These are phyloP conservation scores for Wickerhamiella musiphila DNA, from an alignment of 805 yeast genomes.

Conservation along the genomic window DNA sequence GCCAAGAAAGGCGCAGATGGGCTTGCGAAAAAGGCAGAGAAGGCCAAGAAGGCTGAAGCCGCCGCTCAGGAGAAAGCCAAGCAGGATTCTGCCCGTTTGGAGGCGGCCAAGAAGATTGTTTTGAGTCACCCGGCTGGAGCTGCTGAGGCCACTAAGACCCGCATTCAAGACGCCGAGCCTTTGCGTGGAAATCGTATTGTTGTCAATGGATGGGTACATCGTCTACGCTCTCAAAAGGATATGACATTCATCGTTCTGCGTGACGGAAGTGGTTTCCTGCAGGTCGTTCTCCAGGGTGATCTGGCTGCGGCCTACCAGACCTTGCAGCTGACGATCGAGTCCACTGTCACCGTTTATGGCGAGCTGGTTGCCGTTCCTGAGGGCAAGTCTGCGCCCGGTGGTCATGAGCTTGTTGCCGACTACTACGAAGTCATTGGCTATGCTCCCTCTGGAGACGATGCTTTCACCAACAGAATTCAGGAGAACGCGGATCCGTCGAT, in stretches of 20 bases:
- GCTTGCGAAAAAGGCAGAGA: conserved; percentile 62
- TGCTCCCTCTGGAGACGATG: conserved; percentile 93
- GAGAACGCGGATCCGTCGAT: conserved; percentile 89
- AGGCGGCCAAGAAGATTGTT: conserved; percentile 63
- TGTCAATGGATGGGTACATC: conserved; percentile 91
- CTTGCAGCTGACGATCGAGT: conserved; percentile 68
- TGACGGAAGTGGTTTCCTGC: conserved; percentile 88
- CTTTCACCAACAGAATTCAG: conserved; percentile 85
- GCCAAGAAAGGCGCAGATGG: conserved; percentile 94
- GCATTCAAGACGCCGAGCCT: conserved; percentile 38
- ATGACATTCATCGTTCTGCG: conserved; percentile 78
- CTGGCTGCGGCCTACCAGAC: conserved; percentile 83
- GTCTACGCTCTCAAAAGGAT: conserved; percentile 85
- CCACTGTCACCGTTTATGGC: conserved; percentile 70
- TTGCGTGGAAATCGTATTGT: conserved; percentile 52
- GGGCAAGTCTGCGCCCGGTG: conserved; percentile 95
- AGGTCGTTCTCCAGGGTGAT: conserved; percentile 76
- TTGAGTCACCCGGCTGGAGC: conserved; percentile 58
- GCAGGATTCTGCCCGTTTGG: conserved; percentile 54
- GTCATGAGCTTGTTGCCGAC: conserved; percentile 83
- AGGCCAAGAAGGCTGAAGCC: conserved; percentile 36
- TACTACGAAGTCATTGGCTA: conserved; percentile 76
- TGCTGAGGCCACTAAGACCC: conserved; percentile 51
- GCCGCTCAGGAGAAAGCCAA: conserved; percentile 35
- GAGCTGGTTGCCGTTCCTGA: conserved; percentile 70